phyloP scores from a whole-genome alignment of 2,329 filamentous ascomycete genomes.

The Trichoderma sp. region DNA sequence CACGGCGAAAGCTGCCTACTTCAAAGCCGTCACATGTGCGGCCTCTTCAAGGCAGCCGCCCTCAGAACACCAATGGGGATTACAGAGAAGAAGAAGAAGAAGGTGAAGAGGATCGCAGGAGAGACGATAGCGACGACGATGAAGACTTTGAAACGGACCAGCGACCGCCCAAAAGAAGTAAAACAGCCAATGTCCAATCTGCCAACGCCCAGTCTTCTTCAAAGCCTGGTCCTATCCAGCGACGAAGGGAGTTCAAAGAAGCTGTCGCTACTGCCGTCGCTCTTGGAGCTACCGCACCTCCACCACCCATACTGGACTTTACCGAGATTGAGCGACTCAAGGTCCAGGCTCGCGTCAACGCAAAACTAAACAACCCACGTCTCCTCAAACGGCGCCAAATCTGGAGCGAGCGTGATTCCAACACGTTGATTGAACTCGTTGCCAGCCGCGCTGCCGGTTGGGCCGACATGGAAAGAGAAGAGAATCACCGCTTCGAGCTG shows the following conservation, averaged over 20 bases:
- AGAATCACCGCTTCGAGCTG: conserved; percentile 45
- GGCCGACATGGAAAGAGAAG: conserved; percentile 40
- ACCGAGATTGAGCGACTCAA: conserved; percentile 39
- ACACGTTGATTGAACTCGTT: conserved; percentile 49
- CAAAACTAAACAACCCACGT: conserved; percentile 34
- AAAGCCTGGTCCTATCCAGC: conserved; percentile 13
- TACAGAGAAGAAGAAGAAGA: background rate
- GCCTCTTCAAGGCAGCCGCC: background rate
- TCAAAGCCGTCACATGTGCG: background rate
- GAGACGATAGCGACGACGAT: conserved; percentile 31
- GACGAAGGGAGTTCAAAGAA: background rate
- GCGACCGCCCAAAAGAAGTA: conserved; percentile 35
- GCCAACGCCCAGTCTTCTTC: background rate
- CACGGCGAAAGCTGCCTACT: background rate
- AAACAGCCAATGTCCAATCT: background rate
- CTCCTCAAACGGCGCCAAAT: conserved; percentile 37
- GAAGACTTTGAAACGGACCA: conserved; percentile 39
- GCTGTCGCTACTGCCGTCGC: background rate
- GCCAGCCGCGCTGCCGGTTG: conserved; percentile 37
- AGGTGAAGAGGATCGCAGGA: background rate
- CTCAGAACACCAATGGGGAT: background rate
- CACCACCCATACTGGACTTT: conserved; percentile 27
- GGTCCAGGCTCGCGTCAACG: conserved; percentile 30
- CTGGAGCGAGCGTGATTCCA: conserved; percentile 51
- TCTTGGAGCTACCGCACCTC: conserved; percentile 9